These are phyloP conservation scores for Arctostaphylos glauca DNA, from an alignment of 148 eudicot species.

Conservation along the genomic window DNA sequence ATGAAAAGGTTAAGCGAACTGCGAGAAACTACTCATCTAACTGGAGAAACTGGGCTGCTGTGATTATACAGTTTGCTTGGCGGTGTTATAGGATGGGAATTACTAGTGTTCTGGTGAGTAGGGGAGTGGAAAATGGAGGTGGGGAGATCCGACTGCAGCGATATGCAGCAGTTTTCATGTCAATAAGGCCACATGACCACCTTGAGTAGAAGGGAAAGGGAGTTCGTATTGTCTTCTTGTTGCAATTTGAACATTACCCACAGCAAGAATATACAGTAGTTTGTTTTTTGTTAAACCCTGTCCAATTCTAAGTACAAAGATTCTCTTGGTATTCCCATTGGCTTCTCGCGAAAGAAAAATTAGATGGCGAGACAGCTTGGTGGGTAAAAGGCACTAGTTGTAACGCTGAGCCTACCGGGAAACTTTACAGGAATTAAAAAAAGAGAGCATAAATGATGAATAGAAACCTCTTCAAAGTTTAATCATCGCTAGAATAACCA, in stretches of 20 bases:
- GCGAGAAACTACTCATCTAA: slow-evolving; percentile 40
- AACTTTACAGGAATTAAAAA: background rate
- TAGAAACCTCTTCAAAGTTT: background rate
- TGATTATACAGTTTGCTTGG: slow-evolving; percentile 45
- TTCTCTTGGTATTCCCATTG: background rate
- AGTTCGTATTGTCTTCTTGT: background rate
- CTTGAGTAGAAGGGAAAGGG: slow-evolving; percentile 10
- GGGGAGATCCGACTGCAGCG: slow-evolving; percentile 15
- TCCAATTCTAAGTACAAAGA: background rate
- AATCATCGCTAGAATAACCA: slow-evolving; percentile 11
- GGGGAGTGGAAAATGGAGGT: background rate
- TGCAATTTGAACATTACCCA: background rate
- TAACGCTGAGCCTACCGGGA: background rate
- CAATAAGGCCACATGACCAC: slow-evolving; percentile 27
- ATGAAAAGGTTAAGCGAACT: slow-evolving; percentile 29
- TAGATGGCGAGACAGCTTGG: background rate
- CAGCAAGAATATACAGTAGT: background rate
- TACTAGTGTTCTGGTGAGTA: background rate
- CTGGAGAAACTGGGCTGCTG: slow-evolving; percentile 51
- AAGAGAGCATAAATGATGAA: background rate
- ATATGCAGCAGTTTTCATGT: slow-evolving; percentile 26
- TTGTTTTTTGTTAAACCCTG: background rate
- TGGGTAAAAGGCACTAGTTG: background rate
- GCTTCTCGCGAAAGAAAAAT: background rate
- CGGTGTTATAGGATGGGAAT: slow-evolving; percentile 20